Percentiles rank a stretch among this genome's conserved stretches.
Evolutionary conservation across 768 basidiomycete genomes (phyloP).

Genomic region (Tephrocybe sp.): DNA sequence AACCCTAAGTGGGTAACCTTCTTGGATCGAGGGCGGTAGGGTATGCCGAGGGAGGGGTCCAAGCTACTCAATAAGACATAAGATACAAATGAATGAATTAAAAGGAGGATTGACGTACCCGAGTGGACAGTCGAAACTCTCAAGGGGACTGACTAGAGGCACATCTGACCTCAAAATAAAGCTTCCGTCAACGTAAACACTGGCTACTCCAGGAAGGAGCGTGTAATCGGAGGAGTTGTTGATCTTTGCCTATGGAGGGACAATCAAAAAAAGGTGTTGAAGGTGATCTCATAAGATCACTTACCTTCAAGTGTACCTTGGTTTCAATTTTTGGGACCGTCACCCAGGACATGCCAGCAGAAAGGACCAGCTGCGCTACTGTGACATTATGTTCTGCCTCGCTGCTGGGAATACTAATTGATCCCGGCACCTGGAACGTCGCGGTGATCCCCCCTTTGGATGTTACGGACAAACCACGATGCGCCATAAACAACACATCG

Average conservation of each 20-base stretch:
- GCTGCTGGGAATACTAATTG: conserved; percentile 43
- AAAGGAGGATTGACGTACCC: too few species aligned
- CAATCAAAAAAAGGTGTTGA: not conserved
- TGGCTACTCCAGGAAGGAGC: conserved; percentile 45
- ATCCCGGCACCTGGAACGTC: conserved; percentile 39
- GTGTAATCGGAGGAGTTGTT: conserved; percentile 56
- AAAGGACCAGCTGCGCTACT: conserved; percentile 33
- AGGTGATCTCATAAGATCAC: conserved; percentile 1
- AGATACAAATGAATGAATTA: too few species aligned
- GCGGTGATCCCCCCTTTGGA: too few species aligned
- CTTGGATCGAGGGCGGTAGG: conserved; percentile 37
- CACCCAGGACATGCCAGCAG: too few species aligned
- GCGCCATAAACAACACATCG: too few species aligned
- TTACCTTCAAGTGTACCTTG: too few species aligned
- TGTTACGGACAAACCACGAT: conserved; percentile 24
- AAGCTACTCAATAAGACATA: too few species aligned
- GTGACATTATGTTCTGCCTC: conserved; percentile 40
- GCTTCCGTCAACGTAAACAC: too few species aligned
- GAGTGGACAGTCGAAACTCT: conserved; percentile 45
- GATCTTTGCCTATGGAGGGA: conserved; percentile 41
- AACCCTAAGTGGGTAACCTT: conserved; percentile 33
- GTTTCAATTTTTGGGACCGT: too few species aligned
- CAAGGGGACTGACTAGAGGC: too few species aligned
- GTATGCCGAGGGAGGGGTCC: too few species aligned
- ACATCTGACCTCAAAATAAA: too few species aligned